Evolutionary conservation across 2,329 filamentous ascomycete genomes (phyloP), one percentile per base, ranked within the genome.

Genomic region (Fusarium buxicola): DNA sequence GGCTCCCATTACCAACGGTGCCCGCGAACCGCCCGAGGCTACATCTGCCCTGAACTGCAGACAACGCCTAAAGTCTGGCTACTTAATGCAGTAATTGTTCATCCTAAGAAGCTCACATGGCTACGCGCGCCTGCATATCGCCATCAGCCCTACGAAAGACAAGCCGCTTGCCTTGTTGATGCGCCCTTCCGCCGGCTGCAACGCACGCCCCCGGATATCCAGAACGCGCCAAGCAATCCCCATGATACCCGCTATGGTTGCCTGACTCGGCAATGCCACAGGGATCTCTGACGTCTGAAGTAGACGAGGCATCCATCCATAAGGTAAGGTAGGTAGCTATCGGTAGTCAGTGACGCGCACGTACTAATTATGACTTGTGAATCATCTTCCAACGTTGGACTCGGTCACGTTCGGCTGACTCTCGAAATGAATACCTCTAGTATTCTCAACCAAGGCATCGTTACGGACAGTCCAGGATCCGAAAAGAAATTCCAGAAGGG

Each of bases 121-220:
- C n/a, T 46, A 41, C 52, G 58, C 34, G 18, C 24, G 27, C 12
- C 44, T 28, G 9, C 43, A 36, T 21, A 21, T 43, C 41, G 53
- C 59, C 58, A 28, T 62, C 59, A 62, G 59, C 59, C 59, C 59
- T 62, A 62, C 25, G 51, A 38, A 25, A 21, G 31, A 44, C 13
- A 55, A 43, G 36, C 36, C 53, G 52, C 47, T 25, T 34, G 30
- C n/a, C 38, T 38, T 39, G 8, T 36, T 41, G 24, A 41, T 50
- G 48, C 39, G 50, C 38, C 31, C 28, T 30, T 18, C 21, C 21
- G 21, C 21, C 21, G 4, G 21, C 21, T 21, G 21, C 21, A 21
- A 28, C 38, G 43, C 38, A 60, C 49, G 39, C 58, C 56, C 60
- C 18, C 11, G 16, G 10, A 18, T 44, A 65, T 63, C 61, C 55